Percentiles rank a stretch among this genome's conserved stretches.
Evolutionary conservation across 495 filamentous ascomycete genomes (phyloP).

Genomic region (Thozetella sp.): DNA sequence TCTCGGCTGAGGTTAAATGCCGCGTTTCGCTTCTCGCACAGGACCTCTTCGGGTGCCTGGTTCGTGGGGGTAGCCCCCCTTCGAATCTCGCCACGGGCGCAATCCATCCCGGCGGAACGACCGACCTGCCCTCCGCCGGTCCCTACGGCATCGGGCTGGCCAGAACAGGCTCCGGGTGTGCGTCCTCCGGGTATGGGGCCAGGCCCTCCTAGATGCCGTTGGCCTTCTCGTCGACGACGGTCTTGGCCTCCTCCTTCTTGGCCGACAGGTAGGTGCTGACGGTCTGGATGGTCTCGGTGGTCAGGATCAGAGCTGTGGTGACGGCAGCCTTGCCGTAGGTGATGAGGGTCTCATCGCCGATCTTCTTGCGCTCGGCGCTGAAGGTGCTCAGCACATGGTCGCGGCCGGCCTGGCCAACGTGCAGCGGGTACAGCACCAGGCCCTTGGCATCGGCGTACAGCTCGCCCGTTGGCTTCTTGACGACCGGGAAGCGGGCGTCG

Average conservation of each 20-base stretch:
- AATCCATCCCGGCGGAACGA: not conserved
- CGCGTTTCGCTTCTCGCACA: not conserved
- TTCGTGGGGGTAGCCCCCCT: not conserved
- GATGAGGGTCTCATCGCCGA: conserved; percentile 66
- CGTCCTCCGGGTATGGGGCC: not conserved
- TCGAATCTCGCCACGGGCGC: not conserved
- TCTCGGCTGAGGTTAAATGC: not conserved
- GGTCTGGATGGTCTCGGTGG: conserved; percentile 64
- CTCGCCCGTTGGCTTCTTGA: conserved; percentile 85
- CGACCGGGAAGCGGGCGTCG: conserved; percentile 78
- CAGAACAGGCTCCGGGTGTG: not conserved
- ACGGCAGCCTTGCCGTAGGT: conserved; percentile 74
- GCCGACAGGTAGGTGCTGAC: conserved; percentile 54
- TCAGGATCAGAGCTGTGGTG: conserved; percentile 72
- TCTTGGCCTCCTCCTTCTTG: conserved; percentile 65
- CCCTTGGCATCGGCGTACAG: conserved; percentile 68
- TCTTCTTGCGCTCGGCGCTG: conserved; percentile 75
- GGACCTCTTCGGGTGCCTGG: not conserved
- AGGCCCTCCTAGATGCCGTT: conserved; percentile 7
- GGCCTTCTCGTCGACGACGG: conserved; percentile 46
- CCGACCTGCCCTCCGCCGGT: not conserved
- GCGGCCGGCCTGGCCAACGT: conserved; percentile 67
- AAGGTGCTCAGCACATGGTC: conserved; percentile 76
- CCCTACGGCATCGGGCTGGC: not conserved
- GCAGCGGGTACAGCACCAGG: conserved; percentile 66